These are phyloP conservation scores for Ceratobasidium theobromae DNA, from an alignment of 1,284 basidiomycete species.

Conservation along the genomic window DNA sequence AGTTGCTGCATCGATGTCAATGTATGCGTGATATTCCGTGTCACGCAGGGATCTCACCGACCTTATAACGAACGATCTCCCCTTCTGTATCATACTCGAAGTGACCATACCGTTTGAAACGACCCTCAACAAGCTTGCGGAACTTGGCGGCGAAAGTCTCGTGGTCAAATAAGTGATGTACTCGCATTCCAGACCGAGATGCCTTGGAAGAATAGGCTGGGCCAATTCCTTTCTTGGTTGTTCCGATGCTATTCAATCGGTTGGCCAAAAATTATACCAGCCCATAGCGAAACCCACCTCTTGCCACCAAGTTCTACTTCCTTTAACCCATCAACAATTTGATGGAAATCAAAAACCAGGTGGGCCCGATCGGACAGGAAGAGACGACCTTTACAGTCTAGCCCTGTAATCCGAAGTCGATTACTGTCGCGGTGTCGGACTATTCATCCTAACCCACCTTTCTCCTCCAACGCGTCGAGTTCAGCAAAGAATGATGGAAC, in stretches of 20 bases:
- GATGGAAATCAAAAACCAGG: conserved; percentile 98
- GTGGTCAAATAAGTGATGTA: conserved; percentile 94
- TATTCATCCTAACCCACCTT: conserved; percentile 59
- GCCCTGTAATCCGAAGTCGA: conserved; percentile 53
- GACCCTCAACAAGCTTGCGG: conserved; percentile 92
- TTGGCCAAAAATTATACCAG: neutral
- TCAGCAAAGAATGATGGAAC: conserved; percentile 94
- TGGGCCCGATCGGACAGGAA: conserved; percentile 96
- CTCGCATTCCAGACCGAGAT: conserved; percentile 90
- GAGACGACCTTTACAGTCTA: conserved; percentile 82
- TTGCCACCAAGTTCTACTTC: conserved; percentile 95
- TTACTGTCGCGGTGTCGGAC: neutral
- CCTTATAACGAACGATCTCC: conserved; percentile 92
- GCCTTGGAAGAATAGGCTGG: conserved; percentile 98
- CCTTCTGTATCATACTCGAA: conserved; percentile 99
- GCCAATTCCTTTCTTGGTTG: conserved; percentile 97
- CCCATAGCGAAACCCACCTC: conserved; percentile 51
- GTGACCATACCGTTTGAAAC: conserved; percentile 97
- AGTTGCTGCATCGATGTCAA: conserved; percentile 56
- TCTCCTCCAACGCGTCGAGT: conserved; percentile 80
- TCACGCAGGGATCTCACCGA: conserved; percentile 40
- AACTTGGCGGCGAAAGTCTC: conserved; percentile 89
- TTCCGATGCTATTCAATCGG: conserved; percentile 72
- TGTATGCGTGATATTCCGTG: conserved; percentile 2
- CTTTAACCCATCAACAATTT: conserved; percentile 98